Conservation (phyloP, 164 flowering plant genomes). For the Liriodendron chinense region DNA sequence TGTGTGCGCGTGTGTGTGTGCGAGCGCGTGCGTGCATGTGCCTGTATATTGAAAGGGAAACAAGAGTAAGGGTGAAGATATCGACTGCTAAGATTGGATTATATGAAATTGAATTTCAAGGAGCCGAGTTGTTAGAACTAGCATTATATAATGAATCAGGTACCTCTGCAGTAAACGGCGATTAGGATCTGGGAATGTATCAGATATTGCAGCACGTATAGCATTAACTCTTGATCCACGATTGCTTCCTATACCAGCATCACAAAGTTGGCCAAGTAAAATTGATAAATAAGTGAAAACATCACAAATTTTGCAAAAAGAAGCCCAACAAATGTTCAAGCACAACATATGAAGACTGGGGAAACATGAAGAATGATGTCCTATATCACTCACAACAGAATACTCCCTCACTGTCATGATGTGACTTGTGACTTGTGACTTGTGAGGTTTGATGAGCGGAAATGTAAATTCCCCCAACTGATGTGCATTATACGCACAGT, state of each 20-base stretch:
- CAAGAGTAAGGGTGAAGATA: too few relatives aligned
- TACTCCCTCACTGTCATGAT: too few relatives aligned
- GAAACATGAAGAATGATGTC: neutral
- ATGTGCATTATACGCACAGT: too few relatives aligned
- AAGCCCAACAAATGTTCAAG: neutral
- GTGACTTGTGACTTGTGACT: too few relatives aligned
- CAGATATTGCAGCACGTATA: constrained; percentile 74
- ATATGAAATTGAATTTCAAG: neutral
- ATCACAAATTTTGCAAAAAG: neutral
- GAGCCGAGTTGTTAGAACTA: neutral
- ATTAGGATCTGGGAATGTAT: constrained; percentile 97
- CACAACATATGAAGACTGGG: neutral
- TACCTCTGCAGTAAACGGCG: constrained; percentile 88
- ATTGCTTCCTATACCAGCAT: constrained; percentile 57
- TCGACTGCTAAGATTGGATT: too few relatives aligned
- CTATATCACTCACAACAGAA: constrained; percentile 13
- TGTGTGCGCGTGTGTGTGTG: too few relatives aligned
- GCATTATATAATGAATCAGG: constrained; percentile 1
- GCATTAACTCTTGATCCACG: constrained; percentile 60
- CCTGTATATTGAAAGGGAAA: too few relatives aligned
- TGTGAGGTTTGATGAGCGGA: too few relatives aligned
- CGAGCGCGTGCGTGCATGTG: too few relatives aligned
- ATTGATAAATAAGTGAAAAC: neutral
- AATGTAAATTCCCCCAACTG: too few relatives aligned
- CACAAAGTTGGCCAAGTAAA: neutral